Evolutionary conservation across 768 basidiomycete genomes (phyloP), one percentile per base, ranked within the genome.

Genomic region (Asterophora parasitica): DNA sequence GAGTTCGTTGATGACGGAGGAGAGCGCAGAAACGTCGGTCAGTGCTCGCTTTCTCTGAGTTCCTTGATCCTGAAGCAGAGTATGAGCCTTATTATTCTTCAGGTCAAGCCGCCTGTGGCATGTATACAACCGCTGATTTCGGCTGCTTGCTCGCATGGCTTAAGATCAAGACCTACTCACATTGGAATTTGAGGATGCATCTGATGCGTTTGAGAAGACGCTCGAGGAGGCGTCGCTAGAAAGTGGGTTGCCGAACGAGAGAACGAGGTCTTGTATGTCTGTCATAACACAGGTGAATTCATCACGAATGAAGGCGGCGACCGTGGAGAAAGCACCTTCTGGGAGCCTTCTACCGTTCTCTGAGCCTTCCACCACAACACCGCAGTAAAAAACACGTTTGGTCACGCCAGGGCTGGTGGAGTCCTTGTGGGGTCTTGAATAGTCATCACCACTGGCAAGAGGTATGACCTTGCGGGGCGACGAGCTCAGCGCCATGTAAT

Each of bases 301-400:
- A 27, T 53, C 48, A 48, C 47, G 54, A 50, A 33, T 45, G 26
- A 33, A 40, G 30, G 45, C 9, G n/a, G 15, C 23, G 19, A 40
- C 38, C 11, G 19, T 52, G 23, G 38, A 63, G 23, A 65, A 59
- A 62, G 32, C 46, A 83, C 88, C 87, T 65, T 83, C 80, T 32
- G 82, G 76, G 42, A 88, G 75, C 49, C 80, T 74, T 56, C 72
- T 77, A 5, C 85, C 86, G 54, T 79, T 75, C 53, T 85, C 85
- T 32, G 85, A 82, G 43, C 82, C 83, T 68, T 96, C 92, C 26
- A 95, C 84, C 11, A 95, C 88, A 15, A 95, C 88, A 36, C 88
- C 89, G 60, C 88, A 90, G 61, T 87, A 87, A 65, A 94, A 95
- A 19, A 85, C 88, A 61, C 92, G 85, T 63, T 77, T 84, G 5